Conservation (phyloP, 768 basidiomycete species). For the Kwoniella sp. region DNA sequence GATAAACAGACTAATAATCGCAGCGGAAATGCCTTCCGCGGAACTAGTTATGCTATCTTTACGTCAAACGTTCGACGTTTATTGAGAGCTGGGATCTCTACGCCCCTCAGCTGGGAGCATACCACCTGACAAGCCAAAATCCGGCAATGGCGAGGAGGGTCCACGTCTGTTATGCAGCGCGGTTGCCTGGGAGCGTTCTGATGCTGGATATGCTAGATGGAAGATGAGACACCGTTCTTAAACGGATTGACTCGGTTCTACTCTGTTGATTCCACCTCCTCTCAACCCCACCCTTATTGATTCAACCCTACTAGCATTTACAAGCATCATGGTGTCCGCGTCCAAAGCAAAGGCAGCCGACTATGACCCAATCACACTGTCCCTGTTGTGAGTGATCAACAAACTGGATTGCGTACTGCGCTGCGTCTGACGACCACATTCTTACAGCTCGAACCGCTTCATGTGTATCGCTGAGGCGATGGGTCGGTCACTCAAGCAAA, state of each 20-base stretch:
- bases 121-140: too few relatives aligned
- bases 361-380: neutral
- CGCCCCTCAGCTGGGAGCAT: too few relatives aligned
- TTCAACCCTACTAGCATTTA: neutral
- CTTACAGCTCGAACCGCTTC: conserved; percentile 75
- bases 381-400: conserved; percentile 4
- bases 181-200: too few relatives aligned
- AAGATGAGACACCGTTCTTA: too few relatives aligned
- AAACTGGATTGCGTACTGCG: too few relatives aligned
- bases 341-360: neutral
- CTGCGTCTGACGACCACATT: neutral
- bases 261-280: neutral
- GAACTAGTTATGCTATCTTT: neutral
- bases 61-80: too few relatives aligned
- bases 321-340: neutral
- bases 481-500: conserved; percentile 86
- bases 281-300: neutral
- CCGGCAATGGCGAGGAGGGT: too few relatives aligned
- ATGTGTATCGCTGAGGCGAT: conserved; percentile 82
- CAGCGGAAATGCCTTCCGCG: neutral
- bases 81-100: too few relatives aligned
- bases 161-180: too few relatives aligned
- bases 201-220: too few relatives aligned
- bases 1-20: neutral
- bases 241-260: neutral